These are phyloP conservation scores for Xylaria curta DNA, from an alignment of 495 filamentous ascomycete species.

Conservation along the genomic window DNA sequence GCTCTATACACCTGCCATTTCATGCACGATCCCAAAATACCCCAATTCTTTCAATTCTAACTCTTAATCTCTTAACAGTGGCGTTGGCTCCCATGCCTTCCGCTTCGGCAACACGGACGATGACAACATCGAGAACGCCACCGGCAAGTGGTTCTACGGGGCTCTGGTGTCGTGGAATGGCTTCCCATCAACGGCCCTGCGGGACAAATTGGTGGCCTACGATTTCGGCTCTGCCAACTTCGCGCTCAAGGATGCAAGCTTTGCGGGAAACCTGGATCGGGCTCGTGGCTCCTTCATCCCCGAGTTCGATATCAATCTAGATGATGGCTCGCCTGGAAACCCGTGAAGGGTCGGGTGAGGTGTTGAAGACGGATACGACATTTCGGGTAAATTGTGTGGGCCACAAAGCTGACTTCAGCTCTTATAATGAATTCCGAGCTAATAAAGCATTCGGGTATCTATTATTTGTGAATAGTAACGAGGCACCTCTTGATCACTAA, in stretches of 20 bases:
- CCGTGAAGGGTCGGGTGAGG: conserved; percentile 26
- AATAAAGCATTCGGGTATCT: neutral
- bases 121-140: conserved; percentile 49
- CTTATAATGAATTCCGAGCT: neutral
- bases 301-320: conserved; percentile 45
- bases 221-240: conserved; percentile 42
- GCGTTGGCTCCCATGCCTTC: conserved; percentile 48
- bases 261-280: conserved; percentile 38
- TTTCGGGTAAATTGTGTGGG: neutral
- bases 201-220: conserved; percentile 37
- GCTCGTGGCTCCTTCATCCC: conserved; percentile 40
- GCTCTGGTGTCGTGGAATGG: conserved; percentile 49
- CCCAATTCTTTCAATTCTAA: neutral
- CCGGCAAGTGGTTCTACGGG: conserved; percentile 49
- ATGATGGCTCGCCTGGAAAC: conserved; percentile 48
- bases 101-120: conserved; percentile 48
- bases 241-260: conserved; percentile 47
- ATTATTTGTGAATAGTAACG: neutral
- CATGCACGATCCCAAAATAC: neutral
- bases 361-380: no score
- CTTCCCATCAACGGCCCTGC: conserved; percentile 36
- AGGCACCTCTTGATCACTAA: neutral
- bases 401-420: neutral
- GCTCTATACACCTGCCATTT: no score
- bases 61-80: conserved; percentile 19